These are phyloP conservation scores for Corrigiola litoralis DNA, from an alignment of 179 eudicot species.

Conservation along the genomic window DNA sequence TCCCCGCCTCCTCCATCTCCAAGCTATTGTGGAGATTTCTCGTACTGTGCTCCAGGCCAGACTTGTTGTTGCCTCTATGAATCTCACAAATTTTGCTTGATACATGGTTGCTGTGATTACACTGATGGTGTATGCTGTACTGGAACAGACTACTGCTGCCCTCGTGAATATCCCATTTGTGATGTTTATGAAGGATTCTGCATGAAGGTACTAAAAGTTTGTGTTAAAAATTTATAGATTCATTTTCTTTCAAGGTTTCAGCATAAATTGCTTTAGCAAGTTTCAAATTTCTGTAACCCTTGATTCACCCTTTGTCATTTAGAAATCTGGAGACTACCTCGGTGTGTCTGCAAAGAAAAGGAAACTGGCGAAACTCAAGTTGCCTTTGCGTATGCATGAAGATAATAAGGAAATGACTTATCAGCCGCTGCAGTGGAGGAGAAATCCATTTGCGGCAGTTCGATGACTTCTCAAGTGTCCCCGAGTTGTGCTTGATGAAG, in stretches of 20 bases:
- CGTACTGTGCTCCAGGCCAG: constrained; percentile 46
- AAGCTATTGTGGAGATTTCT: constrained; percentile 21
- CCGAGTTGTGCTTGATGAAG: too few species aligned
- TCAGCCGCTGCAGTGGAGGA: constrained; percentile 30
- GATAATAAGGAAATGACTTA: constrained; percentile 23
- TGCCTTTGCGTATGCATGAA: constrained; percentile 52
- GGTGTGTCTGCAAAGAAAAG: constrained; percentile 37
- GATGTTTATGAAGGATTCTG: constrained; percentile 42
- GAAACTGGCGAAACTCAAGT: constrained; percentile 44
- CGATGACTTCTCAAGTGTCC: constrained; percentile 29
- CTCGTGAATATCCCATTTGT: constrained; percentile 62
- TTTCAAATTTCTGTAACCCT: not conserved
- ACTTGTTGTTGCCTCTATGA: constrained; percentile 63
- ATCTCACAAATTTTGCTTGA: constrained; percentile 37
- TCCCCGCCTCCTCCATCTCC: constrained; percentile 31
- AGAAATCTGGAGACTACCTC: constrained; percentile 30
- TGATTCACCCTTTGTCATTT: not conserved
- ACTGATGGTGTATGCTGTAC: constrained; percentile 59
- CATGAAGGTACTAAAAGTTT: constrained; percentile 39
- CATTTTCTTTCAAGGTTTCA: not conserved
- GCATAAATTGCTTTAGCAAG: not conserved
- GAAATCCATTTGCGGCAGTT: constrained; percentile 23
- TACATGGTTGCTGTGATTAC: constrained; percentile 59
- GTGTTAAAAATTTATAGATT: not conserved
- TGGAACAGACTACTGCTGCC: constrained; percentile 57